Conservation (phyloP, 2,329 filamentous ascomycete genomes). For the Aureobasidium mangrovei region DNA sequence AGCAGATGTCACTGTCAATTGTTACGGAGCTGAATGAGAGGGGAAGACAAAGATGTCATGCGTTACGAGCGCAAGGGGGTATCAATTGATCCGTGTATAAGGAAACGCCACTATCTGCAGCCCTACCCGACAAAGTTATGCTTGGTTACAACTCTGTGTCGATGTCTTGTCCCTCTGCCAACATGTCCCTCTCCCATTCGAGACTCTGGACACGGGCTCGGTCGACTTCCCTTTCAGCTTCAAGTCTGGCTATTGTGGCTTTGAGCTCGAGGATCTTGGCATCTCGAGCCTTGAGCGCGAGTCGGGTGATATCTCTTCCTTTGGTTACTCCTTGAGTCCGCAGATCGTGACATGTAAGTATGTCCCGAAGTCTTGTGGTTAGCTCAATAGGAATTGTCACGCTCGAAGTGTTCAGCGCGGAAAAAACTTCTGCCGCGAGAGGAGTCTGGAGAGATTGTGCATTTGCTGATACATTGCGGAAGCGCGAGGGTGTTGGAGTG, state of each 20-base stretch:
- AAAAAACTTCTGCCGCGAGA: conserved; percentile 14
- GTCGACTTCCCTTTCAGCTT: conserved; percentile 45
- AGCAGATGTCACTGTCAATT: background rate
- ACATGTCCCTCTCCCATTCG: conserved; percentile 4
- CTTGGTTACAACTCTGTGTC: conserved; percentile 6
- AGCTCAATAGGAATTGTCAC: conserved; percentile 24
- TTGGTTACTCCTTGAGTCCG: conserved; percentile 52
- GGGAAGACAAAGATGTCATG: background rate
- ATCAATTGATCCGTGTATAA: conserved; percentile 3
- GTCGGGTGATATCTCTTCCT: conserved; percentile 58
- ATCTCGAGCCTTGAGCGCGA: conserved; percentile 56
- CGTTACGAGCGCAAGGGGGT: background rate
- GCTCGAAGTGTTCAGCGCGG: conserved; percentile 8
- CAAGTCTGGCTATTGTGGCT: conserved; percentile 51
- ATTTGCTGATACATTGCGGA: conserved; percentile 18
- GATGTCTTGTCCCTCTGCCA: background rate
- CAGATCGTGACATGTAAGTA: conserved; percentile 49
- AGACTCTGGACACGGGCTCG: background rate
- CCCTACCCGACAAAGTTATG: conserved; percentile 6
- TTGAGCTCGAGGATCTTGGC: conserved; percentile 56
- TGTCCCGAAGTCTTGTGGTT: conserved; percentile 31
- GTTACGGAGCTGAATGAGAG: background rate
- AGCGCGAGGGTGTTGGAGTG: conserved; percentile 29
- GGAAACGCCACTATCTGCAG: conserved; percentile 11
- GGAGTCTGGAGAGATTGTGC: conserved; percentile 1